Evolutionary conservation across 345 rosid genomes (phyloP).

Genomic region (Acer yangbiense): DNA sequence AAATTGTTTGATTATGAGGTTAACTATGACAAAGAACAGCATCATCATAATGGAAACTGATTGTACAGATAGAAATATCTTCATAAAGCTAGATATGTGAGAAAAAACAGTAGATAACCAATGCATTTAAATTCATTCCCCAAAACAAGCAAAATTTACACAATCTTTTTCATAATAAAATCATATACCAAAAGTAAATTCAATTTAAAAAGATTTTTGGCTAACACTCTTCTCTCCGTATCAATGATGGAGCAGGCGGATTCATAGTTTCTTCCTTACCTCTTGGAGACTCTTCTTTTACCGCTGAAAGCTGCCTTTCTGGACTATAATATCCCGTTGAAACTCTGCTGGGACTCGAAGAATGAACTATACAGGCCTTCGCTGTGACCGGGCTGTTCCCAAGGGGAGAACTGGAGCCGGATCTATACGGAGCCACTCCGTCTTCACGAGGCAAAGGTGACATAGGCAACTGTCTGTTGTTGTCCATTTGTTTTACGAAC

Average conservation of each 20-base stretch:
- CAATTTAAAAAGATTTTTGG: constrained; percentile 8
- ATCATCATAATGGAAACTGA: not conserved
- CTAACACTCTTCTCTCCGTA: constrained; percentile 52
- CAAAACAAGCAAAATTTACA: constrained; percentile 20
- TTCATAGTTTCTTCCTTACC: constrained; percentile 53
- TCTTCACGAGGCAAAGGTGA: constrained; percentile 62
- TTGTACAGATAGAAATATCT: constrained; percentile 8
- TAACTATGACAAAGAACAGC: constrained; percentile 6
- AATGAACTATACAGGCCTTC: constrained; percentile 21
- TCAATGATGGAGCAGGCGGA: constrained; percentile 64
- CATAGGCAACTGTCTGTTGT: constrained; percentile 19
- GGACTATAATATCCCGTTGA: constrained; percentile 48
- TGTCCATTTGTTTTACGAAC: constrained; percentile 30
- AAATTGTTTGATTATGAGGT: constrained; percentile 1
- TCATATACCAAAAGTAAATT: constrained; percentile 3
- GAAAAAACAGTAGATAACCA: not conserved
- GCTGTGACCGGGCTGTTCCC: constrained; percentile 39
- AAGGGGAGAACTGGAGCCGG: constrained; percentile 38
- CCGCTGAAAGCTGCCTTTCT: constrained; percentile 44
- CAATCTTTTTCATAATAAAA: not conserved
- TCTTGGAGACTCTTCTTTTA: constrained; percentile 42
- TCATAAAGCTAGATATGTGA: not conserved
- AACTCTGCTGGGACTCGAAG: constrained; percentile 52
- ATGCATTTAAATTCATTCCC: not conserved
- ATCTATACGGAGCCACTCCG: constrained; percentile 30